phyloP scores from a whole-genome alignment of 139 green algal species.

The Pseudopediastrum boryanum region DNA sequence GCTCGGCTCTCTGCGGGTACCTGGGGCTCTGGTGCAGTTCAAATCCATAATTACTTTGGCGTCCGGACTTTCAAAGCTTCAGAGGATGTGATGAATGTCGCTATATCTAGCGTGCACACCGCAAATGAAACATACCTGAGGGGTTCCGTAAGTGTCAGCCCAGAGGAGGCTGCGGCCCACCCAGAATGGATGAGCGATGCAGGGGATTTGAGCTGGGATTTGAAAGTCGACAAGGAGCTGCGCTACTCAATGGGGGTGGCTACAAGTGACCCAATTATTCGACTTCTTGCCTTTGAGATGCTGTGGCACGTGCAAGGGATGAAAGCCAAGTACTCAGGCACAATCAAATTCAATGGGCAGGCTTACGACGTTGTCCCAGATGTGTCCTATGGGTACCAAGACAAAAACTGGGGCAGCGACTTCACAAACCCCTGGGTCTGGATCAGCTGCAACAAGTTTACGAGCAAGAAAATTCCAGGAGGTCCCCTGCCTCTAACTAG shows the following conservation, averaged over 20 bases:
- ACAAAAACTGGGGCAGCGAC: constrained; percentile 1
- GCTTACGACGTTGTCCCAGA: not conserved
- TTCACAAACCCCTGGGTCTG: constrained; percentile 11
- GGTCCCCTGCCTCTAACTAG: too few relatives aligned
- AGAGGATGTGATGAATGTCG: not conserved
- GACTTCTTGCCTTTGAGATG: not conserved
- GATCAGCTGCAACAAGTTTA: constrained; percentile 11
- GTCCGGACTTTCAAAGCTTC: not conserved
- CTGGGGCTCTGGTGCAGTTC: not conserved
- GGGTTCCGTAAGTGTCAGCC: not conserved
- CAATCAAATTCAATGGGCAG: not conserved
- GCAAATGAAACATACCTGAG: not conserved
- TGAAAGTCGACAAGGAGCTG: not conserved
- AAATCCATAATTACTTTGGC: not conserved
- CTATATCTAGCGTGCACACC: not conserved
- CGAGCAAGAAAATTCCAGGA: too few relatives aligned
- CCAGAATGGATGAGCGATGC: constrained; percentile 7
- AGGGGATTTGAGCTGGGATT: not conserved
- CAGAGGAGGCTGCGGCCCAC: not conserved
- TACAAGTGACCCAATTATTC: not conserved
- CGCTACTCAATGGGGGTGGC: not conserved
- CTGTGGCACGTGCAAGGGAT: constrained; percentile 7
- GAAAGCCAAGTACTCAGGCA: not conserved
- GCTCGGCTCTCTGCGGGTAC: not conserved
- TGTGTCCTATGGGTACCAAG: constrained; percentile 1